Evolutionary conservation across 1,284 basidiomycete genomes (phyloP), one percentile per base, ranked within the genome.

Genomic region (Ustilago trichophora): DNA sequence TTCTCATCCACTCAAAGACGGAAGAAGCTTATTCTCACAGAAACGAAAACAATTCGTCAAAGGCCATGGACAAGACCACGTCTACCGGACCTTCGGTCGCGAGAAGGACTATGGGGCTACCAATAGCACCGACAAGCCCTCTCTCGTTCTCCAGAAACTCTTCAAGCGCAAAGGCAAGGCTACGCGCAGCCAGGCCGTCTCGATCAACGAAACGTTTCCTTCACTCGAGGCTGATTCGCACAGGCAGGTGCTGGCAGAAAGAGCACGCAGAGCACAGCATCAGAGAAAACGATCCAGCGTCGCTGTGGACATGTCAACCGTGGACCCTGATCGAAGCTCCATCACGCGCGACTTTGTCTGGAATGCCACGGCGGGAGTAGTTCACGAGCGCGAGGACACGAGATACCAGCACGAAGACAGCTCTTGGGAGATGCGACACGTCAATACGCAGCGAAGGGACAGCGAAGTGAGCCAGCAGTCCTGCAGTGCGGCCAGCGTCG

Each of bases 151-250:
- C 0, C 31, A 31, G 2, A 47, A 51, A 11, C 44, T 56, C 3
- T 54, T 65, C 36, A 49, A 48, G 22, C 47, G 52, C 21, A 52
- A 54, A 31, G 43, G 21, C 12, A 31, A 21, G 3, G 35, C 48
- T 10, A 36, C 29, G 8, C 38, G 48, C 27, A 36, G 35, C 9
- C 26, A 50, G 24, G 18, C 43, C 3, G 41, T 59, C 2, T 64
- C 66, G 6, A 65, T 65, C 49, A 32, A 70, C 50, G 69, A 63
- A 3, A 42, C 31, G 7, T 72, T 72, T 19, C 69, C 69, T 18
- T 64, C 69, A 7, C 47, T 72, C 27, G 69, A 72, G 16, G 29
- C 59, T 1, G 43, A 43, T 6, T 72, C 64, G 15, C 69, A 72
- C 44, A 50, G 53, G 18, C 64, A 72, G 24, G 47, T 72, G 26